A percentile compares a stretch with the other conserved stretches of the same genome.
Conservation (phyloP, 2,329 filamentous ascomycete genomes). For the Chaetomiaceae sp. region DNA sequence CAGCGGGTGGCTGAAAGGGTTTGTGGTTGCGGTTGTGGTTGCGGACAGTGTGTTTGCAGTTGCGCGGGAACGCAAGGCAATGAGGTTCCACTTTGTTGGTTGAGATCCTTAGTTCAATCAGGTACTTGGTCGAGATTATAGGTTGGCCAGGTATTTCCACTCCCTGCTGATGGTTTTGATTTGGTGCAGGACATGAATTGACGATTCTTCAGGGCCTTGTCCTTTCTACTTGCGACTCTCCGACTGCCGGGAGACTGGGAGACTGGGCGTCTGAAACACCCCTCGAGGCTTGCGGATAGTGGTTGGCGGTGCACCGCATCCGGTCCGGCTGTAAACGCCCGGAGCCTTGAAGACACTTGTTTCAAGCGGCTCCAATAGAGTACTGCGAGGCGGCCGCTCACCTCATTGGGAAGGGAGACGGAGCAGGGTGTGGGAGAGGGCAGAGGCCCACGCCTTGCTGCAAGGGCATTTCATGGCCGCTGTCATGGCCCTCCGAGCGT, state of each 20-base stretch:
- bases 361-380: conserved; percentile 16
- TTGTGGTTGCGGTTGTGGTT: neutral
- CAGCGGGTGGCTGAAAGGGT: too few relatives aligned
- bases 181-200: too few relatives aligned
- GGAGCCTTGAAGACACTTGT: conserved; percentile 13
- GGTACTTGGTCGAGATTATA: too few relatives aligned
- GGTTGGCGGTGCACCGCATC: conserved; percentile 12
- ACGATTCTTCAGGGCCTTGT: too few relatives aligned
- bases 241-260: neutral
- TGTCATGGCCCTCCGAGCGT: neutral
- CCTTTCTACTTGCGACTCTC: neutral
- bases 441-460: neutral
- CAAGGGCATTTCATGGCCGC: neutral
- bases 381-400: neutral
- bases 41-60: too few relatives aligned
- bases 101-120: too few relatives aligned
- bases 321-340: conserved; percentile 18
- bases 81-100: too few relatives aligned
- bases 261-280: conserved; percentile 4
- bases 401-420: too few relatives aligned
- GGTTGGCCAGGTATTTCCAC: too few relatives aligned
- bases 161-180: too few relatives aligned
- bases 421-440: too few relatives aligned
- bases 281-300: conserved; percentile 19
- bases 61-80: too few relatives aligned